Base-by-base conservation (phyloP, 2,329 filamentous ascomycete genomes). In the Pestalotiopsis sp. region DNA sequence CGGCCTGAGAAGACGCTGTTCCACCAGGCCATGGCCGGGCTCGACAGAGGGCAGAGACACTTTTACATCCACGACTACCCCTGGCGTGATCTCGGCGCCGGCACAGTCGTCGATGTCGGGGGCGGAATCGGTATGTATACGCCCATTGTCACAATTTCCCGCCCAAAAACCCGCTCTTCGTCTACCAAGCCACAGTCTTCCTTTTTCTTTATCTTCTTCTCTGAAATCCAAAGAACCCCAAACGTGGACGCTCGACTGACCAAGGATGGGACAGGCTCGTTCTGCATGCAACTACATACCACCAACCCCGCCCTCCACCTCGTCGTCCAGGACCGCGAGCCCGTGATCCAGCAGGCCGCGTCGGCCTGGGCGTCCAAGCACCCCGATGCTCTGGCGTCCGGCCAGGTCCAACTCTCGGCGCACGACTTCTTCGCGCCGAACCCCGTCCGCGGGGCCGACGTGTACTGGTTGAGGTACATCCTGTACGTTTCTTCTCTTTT, bases 401-500 rank as follows among this genome's bases (percentile, higher is more conserved):
- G 73, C 36, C 66, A 71, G 27, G 62, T 70, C 56, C 69, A 69
- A 58, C 71, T 76, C 58, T 68, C 74, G 60, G 68, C 66, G 11
- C 76, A 78, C 49, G 70, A 76, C 71, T 78, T 77, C 66, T 77
- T 78, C 71, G 62, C 72, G 57, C 60, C 67, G 9, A 76, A 78
- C 39, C 76, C 76, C 4, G 67, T 74, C 36, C 71, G 72, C 57
- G 71, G 69, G 9, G 76, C 76, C 25, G 72, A 76, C 41, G 67
- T 77, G 25, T 77, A 77, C 69, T 76, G 68, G 60, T 67, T 76
- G 25, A 66, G 73, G 36, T 68, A 69, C 27, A 68, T 74, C 12
- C 9, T 12, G 20, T 17, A 72, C 66, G 65, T 72, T 72, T 14
- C 7, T 27, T 9, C 56, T 31, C 23, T 27, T 31, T 31, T n/a